Base-by-base conservation (phyloP, 192 early-diverging fungal genomes). In the Coemansia furcata region DNA sequence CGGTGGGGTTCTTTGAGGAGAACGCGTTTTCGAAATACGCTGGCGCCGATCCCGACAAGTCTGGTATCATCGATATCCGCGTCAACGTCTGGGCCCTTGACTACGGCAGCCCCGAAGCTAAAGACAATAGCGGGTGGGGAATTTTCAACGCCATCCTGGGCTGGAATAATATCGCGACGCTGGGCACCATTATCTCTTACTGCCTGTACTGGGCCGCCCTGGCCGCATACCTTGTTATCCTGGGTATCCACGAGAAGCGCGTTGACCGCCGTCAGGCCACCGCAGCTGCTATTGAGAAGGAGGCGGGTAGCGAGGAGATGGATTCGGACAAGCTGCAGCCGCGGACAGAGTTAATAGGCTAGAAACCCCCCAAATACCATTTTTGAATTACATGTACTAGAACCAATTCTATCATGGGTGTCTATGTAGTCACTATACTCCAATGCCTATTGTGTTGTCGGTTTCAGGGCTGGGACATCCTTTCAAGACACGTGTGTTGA, bases 131-230 rank as follows among this genome's bases (percentile, higher is more conserved):
- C 29, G 87, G 87, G 26, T 95, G 87, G 87, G 71, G 79, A 33
- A 86, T 97, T 60, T 89, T 93, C 67, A 87, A 89, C 62, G 85
- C 91, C 3, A 69, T 95, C 21, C 66, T 92, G 33, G 93, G 94
- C 4, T 95, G 93, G 91, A 86, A 74, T 61, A 89, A 89, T 62
- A 77, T 86, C 23, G 92, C 91, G 7, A 94, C 92, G 0, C 66
- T 86, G 46, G 93, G 88, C 46, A 87, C 89, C 43, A 85, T 94
- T 33, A 73, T 86, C 50, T 87, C 85, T 4, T 97, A 97, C 83
- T 89, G 88, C 67, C 59, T 89, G 3, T 95, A 94, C 78, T 97
- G 95, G 94, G 64, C 87, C 0, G 71, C 68, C 12, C 36, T 94
- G 42, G 76, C 73, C 32, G 62, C 77, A n/a, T 67, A 67, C 21